Evolutionary conservation across 1,139 yeast species (phyloP).

Genomic region (Casaregolazyma suthepensis): DNA sequence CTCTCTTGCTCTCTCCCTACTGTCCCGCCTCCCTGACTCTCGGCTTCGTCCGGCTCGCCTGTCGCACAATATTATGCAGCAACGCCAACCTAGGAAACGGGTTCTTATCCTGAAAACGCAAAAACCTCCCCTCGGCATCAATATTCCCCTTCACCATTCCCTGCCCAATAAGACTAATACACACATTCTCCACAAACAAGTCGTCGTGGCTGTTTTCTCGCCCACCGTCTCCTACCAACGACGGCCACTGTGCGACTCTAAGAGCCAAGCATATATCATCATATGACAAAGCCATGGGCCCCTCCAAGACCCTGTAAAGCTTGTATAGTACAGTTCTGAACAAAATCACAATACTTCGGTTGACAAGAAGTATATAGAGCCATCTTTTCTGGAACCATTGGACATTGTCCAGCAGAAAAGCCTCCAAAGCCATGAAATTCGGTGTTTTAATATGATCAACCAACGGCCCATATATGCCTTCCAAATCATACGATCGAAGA

Average conservation of each 20-base stretch:
- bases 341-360: conserved; percentile 11
- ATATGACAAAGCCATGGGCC: conserved; percentile 11
- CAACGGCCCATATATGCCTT: conserved; percentile 27
- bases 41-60: conserved; percentile 1
- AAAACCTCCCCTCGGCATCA: conserved; percentile 24
- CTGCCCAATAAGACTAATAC: conserved; percentile 32
- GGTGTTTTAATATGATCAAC: conserved; percentile 25
- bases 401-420: conserved; percentile 20
- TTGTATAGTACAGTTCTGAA: conserved; percentile 24
- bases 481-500: conserved; percentile 22
- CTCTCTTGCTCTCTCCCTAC: background rate
- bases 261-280: conserved; percentile 20
- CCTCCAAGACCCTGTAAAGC: conserved; percentile 17
- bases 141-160: conserved; percentile 35
- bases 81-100: conserved; percentile 25
- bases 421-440: conserved; percentile 23
- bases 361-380: conserved; percentile 5
- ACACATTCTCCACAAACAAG: conserved; percentile 31
- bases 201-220: conserved; percentile 13
- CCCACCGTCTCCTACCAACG: background rate
- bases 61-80: conserved; percentile 15
- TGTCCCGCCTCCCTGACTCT: conserved; percentile 11
- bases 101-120: conserved; percentile 23
- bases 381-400: conserved; percentile 7
- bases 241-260: conserved; percentile 9